Evolutionary conservation across 1,284 basidiomycete genomes (phyloP), one percentile per base, ranked within the genome.

Genomic region (Grifola frondosa): DNA sequence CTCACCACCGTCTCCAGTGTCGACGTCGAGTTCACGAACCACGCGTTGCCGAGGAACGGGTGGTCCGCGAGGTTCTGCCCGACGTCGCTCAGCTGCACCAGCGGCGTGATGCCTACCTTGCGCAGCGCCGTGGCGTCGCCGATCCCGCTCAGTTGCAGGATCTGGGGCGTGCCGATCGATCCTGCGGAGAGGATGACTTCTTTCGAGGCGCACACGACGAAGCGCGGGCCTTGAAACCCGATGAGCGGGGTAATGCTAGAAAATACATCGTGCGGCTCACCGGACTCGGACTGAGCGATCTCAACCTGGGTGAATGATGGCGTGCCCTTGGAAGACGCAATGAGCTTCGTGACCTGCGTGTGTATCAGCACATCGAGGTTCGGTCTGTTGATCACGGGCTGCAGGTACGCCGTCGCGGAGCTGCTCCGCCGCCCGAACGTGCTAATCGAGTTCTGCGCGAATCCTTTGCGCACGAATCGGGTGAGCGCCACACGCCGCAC

Each of bases 1-100:
- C 22, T 25, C 21, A 50, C 17, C 9, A 25, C 31, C 17, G 48
- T 21, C 25, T 48, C 53, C 19, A 46, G 32, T n/a, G 52, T 52
- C 31, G 49, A 38, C 8, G 29, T 50, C 10, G 46, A 35, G 38
- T 47, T 54, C 22, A 52, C 51, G 13, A 29, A 13, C 34, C 30
- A 60, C 22, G 42, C 38, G 21, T 40, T 42, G 8, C 50, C 35
- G 8, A 58, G 37, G 8, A 52, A 15, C 20, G 50, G 45, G 33
- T 74, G 71, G 43, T 71, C 71, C 44, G 44, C 11, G 38, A 56
- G 42, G 40, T 56, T 46, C 42, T 52, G 41, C 5, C 54, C 54
- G 20, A 56, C 54, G 34, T 35, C 33, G 2, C 44, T 37, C 13
- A 56, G 44, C 31, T 61, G 42, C 31, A 61, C 44, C 19, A 56